A percentile compares a stretch with the other conserved stretches of the same genome.
Evolutionary conservation across 2,329 filamentous ascomycete species (phyloP).

Genomic region (Aspergillus sp.): DNA sequence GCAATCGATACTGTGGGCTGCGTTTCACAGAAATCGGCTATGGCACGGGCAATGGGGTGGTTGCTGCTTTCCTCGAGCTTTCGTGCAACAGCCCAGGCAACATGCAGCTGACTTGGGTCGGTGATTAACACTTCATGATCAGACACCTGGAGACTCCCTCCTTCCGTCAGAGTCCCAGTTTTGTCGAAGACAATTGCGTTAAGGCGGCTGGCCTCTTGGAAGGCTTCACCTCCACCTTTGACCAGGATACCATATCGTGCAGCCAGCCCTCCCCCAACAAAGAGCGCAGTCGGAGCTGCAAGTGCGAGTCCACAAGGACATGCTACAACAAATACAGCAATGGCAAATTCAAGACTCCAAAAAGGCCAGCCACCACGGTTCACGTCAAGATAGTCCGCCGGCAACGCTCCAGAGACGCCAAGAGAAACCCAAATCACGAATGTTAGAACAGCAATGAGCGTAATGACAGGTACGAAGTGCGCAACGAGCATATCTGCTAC

Average conservation of each 20-base stretch:
- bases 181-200: slow-evolving; percentile 86
- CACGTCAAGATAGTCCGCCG: slow-evolving; percentile 52
- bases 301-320: slow-evolving; percentile 82
- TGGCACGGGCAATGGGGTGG: slow-evolving; percentile 59
- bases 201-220: slow-evolving; percentile 77
- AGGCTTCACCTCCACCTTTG: slow-evolving; percentile 81
- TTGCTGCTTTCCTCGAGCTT: slow-evolving; percentile 59
- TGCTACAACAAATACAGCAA: slow-evolving; percentile 82
- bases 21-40: slow-evolving; percentile 50
- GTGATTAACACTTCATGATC: slow-evolving; percentile 47
- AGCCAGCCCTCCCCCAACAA: slow-evolving; percentile 77
- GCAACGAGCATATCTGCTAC: slow-evolving; percentile 49
- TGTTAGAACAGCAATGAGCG: slow-evolving; percentile 47
- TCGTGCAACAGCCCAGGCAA: slow-evolving; percentile 49
- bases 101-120: slow-evolving; percentile 32
- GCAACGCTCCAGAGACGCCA: slow-evolving; percentile 44
- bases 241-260: slow-evolving; percentile 78
- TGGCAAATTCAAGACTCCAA: slow-evolving; percentile 65
- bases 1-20: slow-evolving; percentile 26
- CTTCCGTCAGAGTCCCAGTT: slow-evolving; percentile 76
- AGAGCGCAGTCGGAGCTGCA: slow-evolving; percentile 83
- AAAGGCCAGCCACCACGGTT: slow-evolving; percentile 52
- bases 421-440: slow-evolving; percentile 50
- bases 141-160: slow-evolving; percentile 58
- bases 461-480: slow-evolving; percentile 52